These are phyloP conservation scores for Chaetomium sp. DNA, from an alignment of 2,329 filamentous ascomycete genomes.

Conservation along the genomic window DNA sequence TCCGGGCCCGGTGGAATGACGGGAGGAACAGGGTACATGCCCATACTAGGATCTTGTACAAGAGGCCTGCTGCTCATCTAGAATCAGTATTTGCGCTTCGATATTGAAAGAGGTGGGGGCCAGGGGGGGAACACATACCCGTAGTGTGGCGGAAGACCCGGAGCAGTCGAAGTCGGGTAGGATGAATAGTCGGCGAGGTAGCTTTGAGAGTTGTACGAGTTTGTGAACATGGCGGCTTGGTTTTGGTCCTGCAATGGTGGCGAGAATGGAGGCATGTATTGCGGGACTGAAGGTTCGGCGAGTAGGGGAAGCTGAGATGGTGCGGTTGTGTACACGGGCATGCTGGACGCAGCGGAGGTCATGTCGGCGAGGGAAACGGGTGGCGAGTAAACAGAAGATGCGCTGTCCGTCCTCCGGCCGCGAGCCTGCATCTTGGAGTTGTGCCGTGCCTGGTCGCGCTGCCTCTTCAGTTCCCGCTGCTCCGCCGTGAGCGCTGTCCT, in stretches of 20 bases:
- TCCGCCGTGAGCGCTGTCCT: conserved; percentile 49
- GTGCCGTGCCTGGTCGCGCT: conserved; percentile 52
- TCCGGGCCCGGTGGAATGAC: conserved; percentile 23
- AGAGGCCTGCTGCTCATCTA: conserved; percentile 13
- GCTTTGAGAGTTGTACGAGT: conserved; percentile 30
- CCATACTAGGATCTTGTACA: conserved; percentile 22
- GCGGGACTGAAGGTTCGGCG: conserved; percentile 41
- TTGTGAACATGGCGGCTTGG: conserved; percentile 26
- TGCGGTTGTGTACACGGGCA: conserved; percentile 47
- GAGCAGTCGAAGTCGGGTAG: conserved; percentile 24
- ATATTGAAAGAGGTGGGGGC: too few species aligned
- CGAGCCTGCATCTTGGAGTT: conserved; percentile 49
- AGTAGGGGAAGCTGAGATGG: conserved; percentile 46
- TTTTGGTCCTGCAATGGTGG: conserved; percentile 40
- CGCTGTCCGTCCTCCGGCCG: conserved; percentile 44
- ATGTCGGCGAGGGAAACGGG: conserved; percentile 39
- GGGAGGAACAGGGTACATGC: conserved; percentile 28
- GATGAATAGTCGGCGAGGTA: conserved; percentile 29
- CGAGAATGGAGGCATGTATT: conserved; percentile 46
- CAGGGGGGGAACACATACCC: conserved; percentile 23
- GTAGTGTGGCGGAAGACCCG: conserved; percentile 28
- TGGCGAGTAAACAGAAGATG: conserved; percentile 33
- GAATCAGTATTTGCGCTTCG: conserved; percentile 7
- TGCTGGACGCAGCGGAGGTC: conserved; percentile 32
- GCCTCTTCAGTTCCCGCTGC: conserved; percentile 56